phyloP scores from a whole-genome alignment of 1,284 basidiomycete species.

The Cerioporus squamosus region DNA sequence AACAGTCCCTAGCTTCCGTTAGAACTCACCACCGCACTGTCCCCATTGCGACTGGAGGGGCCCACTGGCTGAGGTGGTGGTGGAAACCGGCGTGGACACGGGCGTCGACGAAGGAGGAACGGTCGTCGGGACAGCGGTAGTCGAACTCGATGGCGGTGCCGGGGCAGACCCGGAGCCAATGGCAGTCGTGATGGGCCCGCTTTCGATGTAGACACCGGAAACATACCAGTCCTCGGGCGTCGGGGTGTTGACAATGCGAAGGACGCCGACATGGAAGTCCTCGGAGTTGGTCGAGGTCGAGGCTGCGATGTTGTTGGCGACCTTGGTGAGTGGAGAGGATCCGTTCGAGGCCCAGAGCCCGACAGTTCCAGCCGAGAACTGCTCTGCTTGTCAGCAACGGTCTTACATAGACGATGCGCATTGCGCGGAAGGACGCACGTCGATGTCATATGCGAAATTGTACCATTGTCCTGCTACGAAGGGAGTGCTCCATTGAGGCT shows the following conservation, averaged over 20 bases:
- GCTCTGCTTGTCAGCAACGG: neutral
- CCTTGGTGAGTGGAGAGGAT: constrained; percentile 50
- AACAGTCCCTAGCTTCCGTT: neutral
- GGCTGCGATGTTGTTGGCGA: constrained; percentile 52
- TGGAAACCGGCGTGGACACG: constrained; percentile 24
- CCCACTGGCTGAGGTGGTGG: constrained; percentile 41
- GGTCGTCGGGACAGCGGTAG: constrained; percentile 21
- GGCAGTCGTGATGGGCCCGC: constrained; percentile 55
- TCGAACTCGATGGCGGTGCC: constrained; percentile 26
- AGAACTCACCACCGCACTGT: constrained; percentile 55
- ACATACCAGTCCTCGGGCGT: constrained; percentile 62
- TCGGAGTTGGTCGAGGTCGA: constrained; percentile 63
- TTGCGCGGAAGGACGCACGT: constrained; percentile 40
- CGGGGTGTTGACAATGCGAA: constrained; percentile 54
- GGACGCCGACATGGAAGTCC: constrained; percentile 68
- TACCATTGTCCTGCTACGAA: constrained; percentile 62
- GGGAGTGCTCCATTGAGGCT: constrained; percentile 54
- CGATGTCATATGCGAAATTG: constrained; percentile 68
- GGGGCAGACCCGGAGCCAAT: constrained; percentile 43
- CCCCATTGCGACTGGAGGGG: constrained; percentile 52
- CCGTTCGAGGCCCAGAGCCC: constrained; percentile 65
- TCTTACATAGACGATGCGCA: too few species aligned
- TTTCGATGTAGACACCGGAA: constrained; percentile 64
- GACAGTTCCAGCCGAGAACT: constrained; percentile 59
- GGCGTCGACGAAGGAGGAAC: constrained; percentile 22